A percentile compares a stretch with the other conserved stretches of the same genome.
These are phyloP conservation scores for Colletotrichum euphorbiae DNA, from an alignment of 2,329 filamentous ascomycete species.

Conservation along the genomic window DNA sequence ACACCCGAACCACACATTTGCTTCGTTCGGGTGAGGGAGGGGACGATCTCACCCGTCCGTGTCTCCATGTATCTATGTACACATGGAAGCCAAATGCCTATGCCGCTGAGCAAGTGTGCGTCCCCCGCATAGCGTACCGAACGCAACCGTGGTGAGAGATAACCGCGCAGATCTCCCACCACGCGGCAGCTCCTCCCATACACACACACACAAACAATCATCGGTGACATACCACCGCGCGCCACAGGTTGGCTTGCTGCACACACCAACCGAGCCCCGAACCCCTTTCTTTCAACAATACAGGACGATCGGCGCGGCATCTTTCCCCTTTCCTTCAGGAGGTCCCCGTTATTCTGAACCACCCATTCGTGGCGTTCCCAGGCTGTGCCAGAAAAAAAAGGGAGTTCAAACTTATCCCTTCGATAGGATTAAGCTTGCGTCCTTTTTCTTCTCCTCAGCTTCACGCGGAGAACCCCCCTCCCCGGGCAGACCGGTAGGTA, in stretches of 20 bases:
- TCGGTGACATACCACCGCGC: not conserved
- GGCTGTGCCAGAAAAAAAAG: not conserved
- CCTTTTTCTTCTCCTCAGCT: not conserved
- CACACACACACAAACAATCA: not conserved
- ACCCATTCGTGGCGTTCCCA: constrained; percentile 17
- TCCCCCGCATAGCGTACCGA: constrained; percentile 22
- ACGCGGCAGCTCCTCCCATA: constrained; percentile 26
- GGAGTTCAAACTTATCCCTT: constrained; percentile 23
- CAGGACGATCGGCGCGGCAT: constrained; percentile 25
- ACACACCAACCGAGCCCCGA: not conserved
- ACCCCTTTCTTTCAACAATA: not conserved
- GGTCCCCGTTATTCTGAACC: constrained; percentile 11
- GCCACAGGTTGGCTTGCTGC: not conserved
- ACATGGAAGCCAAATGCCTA: not conserved
- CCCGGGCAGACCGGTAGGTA: not conserved
- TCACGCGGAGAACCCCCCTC: constrained; percentile 5
- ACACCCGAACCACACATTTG: not conserved
- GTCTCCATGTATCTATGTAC: not conserved
- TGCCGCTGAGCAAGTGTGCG: constrained; percentile 8
- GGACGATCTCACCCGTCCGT: constrained; percentile 7
- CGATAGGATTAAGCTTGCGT: constrained; percentile 13
- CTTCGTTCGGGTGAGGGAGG: not conserved
- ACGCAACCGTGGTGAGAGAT: constrained; percentile 9
- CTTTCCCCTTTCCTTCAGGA: constrained; percentile 16
- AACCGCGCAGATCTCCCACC: constrained; percentile 27